These are phyloP conservation scores for Arthrobotrys sphaeroides DNA, from an alignment of 2,329 filamentous ascomycete genomes.

Conservation along the genomic window DNA sequence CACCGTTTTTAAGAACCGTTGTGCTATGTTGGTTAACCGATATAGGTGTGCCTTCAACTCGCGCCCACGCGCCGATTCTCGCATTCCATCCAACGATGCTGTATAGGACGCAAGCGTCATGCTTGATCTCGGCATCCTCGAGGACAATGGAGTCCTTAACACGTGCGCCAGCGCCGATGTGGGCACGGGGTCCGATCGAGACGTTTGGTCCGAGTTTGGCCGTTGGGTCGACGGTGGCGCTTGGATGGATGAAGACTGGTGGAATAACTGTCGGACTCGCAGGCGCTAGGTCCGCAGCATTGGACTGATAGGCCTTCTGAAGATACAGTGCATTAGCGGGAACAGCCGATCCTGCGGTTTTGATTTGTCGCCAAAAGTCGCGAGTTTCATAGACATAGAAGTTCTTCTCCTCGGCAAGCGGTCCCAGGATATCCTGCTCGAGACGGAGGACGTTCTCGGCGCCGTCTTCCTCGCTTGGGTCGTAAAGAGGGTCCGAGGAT, in stretches of 20 bases:
- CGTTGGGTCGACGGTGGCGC: constrained; percentile 87
- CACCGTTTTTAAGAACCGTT: constrained; percentile 94
- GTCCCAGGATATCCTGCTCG: constrained; percentile 95
- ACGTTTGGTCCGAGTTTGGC: constrained; percentile 98
- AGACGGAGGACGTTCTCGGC: constrained; percentile 89
- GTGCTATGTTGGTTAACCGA: constrained; percentile 88
- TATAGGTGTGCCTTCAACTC: constrained; percentile 93
- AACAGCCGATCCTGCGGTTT: constrained; percentile 95
- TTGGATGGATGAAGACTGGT: constrained; percentile 65
- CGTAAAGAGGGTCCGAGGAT: constrained; percentile 92
- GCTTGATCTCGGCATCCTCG: constrained; percentile 93
- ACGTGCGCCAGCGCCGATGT: constrained; percentile 84
- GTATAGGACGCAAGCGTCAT: constrained; percentile 94
- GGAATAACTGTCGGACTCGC: constrained; percentile 31
- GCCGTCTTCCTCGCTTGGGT: constrained; percentile 72
- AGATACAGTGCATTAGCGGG: constrained; percentile 97
- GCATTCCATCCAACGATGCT: constrained; percentile 97
- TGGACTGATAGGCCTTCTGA: constrained; percentile 87
- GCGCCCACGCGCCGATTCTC: constrained; percentile 95
- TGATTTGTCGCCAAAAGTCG: constrained; percentile 99
- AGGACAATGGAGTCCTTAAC: constrained; percentile 93
- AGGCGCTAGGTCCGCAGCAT: constrained; percentile 78
- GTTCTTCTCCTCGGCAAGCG: constrained; percentile 94
- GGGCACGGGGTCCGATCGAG: constrained; percentile 87
- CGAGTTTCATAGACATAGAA: constrained; percentile 99